Evolutionary conservation across 75 land plant genomes (phyloP).

Genomic region (Cupressus sempervirens): DNA sequence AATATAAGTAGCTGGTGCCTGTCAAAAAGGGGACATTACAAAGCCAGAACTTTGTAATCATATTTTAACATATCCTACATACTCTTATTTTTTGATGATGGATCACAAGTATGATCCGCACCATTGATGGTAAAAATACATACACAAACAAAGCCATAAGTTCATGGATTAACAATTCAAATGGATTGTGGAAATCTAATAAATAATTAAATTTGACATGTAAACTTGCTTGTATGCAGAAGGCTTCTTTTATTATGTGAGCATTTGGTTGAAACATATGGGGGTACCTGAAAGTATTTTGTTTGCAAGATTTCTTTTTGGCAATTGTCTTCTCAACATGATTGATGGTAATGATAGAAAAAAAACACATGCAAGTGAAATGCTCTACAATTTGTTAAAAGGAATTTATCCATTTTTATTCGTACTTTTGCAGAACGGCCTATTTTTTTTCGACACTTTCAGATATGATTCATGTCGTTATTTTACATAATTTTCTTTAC

Average conservation of each 20-base stretch:
- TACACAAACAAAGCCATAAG: no score
- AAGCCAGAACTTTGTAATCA: no score
- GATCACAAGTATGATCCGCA: no score
- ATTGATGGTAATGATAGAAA: neutral
- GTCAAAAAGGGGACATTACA: no score
- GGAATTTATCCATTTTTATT: neutral
- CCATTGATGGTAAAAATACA: no score
- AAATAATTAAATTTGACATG: no score
- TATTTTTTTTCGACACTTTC: neutral
- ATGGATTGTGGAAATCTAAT: no score
- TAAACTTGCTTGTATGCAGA: neutral
- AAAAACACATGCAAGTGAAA: neutral
- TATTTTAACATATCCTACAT: no score
- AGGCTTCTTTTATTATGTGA: neutral
- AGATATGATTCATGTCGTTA: neutral
- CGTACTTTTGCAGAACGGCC: neutral
- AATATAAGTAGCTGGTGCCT: no score
- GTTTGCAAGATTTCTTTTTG: neutral
- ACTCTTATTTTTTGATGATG: no score
- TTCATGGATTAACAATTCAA: no score
- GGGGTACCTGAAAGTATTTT: neutral
- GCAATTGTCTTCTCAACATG: neutral
- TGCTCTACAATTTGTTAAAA: neutral
- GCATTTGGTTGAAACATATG: slow-evolving; percentile 1
- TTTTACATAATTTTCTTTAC: neutral